A percentile compares a stretch with the other conserved stretches of the same genome.
Conservation (phyloP, 1,284 basidiomycete genomes). For the Ceratobasidium sp. region DNA sequence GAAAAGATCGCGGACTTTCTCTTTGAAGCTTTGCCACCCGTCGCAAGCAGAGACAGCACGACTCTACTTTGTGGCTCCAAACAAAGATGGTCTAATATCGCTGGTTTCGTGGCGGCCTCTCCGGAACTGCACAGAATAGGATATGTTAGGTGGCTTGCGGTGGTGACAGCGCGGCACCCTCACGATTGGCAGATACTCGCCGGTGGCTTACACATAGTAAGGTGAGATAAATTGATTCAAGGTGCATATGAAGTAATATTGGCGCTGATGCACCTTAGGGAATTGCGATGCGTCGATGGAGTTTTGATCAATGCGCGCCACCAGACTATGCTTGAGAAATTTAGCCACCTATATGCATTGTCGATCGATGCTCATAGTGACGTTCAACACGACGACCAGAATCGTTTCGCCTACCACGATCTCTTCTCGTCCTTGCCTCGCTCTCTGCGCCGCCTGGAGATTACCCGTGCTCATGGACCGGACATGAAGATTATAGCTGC, state of each 20-base stretch:
- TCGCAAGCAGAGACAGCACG: no score
- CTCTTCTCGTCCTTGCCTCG: neutral
- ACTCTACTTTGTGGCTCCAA: no score
- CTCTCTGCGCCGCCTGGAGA: neutral
- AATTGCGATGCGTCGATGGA: neutral
- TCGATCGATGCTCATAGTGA: conserved; percentile 26
- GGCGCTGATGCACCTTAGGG: neutral
- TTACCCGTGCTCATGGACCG: neutral
- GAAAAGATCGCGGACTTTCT: no score
- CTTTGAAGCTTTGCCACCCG: no score
- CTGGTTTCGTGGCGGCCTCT: conserved; percentile 10
- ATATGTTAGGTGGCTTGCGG: conserved; percentile 21
- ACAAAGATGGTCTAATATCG: no score
- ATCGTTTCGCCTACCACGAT: conserved; percentile 10
- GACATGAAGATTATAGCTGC: neutral
- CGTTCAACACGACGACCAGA: neutral
- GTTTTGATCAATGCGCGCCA: neutral
- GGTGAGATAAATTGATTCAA: neutral
- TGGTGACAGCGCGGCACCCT: neutral
- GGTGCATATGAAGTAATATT: neutral
- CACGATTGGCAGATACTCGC: neutral
- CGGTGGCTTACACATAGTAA: neutral
- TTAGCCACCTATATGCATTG: neutral
- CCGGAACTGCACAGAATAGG: neutral
- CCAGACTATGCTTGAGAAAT: neutral